phyloP scores from a whole-genome alignment of 495 filamentous ascomycete genomes.

The Chaetomidium leptoderma region DNA sequence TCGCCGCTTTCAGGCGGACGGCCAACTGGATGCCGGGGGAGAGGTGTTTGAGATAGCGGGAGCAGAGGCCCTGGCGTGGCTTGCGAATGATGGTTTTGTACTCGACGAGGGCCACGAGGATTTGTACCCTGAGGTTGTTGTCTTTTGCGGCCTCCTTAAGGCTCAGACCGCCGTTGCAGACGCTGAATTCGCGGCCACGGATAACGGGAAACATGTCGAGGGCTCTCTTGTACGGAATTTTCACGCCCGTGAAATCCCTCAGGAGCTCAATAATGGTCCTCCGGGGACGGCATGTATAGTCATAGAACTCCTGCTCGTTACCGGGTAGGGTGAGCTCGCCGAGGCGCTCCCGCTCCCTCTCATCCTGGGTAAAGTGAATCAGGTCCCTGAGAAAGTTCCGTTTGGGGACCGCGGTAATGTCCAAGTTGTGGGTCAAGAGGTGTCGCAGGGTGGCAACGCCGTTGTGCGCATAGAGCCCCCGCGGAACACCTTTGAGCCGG shows the following conservation, averaged over 20 bases:
- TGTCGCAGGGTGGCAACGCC: conserved; percentile 57
- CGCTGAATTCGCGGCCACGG: conserved; percentile 78
- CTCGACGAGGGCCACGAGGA: conserved; percentile 86
- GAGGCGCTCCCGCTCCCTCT: conserved; percentile 73
- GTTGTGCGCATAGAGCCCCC: conserved; percentile 5
- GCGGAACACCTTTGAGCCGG: conserved; percentile 8
- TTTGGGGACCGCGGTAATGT: conserved; percentile 82
- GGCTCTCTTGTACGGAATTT: conserved; percentile 69
- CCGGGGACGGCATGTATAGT: conserved; percentile 90
- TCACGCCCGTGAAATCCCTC: conserved; percentile 80
- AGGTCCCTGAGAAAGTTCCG: conserved; percentile 77
- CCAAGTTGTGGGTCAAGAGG: conserved; percentile 75
- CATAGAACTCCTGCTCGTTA: conserved; percentile 84
- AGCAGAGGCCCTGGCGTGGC: conserved; percentile 82
- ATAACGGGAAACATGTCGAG: conserved; percentile 69
- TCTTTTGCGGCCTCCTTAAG: not conserved
- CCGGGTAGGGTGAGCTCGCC: conserved; percentile 72
- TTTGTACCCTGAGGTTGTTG: conserved; percentile 53
- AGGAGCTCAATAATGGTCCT: conserved; percentile 88
- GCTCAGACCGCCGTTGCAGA: conserved; percentile 64
- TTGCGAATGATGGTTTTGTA: conserved; percentile 86
- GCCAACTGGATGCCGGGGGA: conserved; percentile 51
- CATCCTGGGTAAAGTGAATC: conserved; percentile 65
- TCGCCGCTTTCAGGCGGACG: conserved; percentile 47
- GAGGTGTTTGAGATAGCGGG: conserved; percentile 72